Evolutionary conservation across 2,329 filamentous ascomycete species (phyloP), one percentile per base, ranked within the genome.

Genomic region (Phialemoniopsis sp.): DNA sequence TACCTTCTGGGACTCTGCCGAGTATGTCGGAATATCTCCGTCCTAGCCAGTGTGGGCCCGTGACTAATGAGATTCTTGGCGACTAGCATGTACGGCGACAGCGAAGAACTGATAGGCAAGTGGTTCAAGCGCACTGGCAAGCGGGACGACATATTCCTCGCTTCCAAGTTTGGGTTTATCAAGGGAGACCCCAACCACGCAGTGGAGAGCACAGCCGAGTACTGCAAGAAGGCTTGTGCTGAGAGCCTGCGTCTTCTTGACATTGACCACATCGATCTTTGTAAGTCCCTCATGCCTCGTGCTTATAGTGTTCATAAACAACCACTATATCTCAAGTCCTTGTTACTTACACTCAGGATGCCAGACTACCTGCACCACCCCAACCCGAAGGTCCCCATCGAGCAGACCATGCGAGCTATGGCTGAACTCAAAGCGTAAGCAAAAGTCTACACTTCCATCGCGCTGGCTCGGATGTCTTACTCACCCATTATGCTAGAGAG

Each of bases 301-400:
- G n/a, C n/a, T n/a, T n/a, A n/a, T n/a, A n/a, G n/a, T n/a, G n/a
- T n/a, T n/a, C n/a, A n/a, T n/a, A n/a, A n/a, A n/a, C n/a, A n/a
- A n/a, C n/a, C n/a, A n/a, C n/a, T n/a, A n/a, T n/a, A n/a, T n/a
- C n/a, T n/a, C n/a, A n/a, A n/a, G n/a, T n/a, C n/a, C n/a, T n/a
- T n/a, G n/a, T n/a, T n/a, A n/a, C n/a, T n/a, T n/a, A n/a, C n/a
- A n/a, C n/a, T n/a, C n/a, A n/a, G n/a, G n/a, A n/a, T n/a, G n/a
- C n/a, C n/a, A 26, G 21, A 71, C 47, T 74, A 76, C 50, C 62
- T 68, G 31, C 72, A 77, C 51, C 64, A 73, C 5, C 50, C 73
- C n/a, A 69, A 75, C 44, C 57, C 60, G 4, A 54, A 56, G 29
- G 67, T 64, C 7, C 67, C 69, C 2, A 54, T 66, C 15, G 67